These are phyloP conservation scores for Leccinum longicurvipes DNA, from an alignment of 768 basidiomycete genomes.

Conservation along the genomic window DNA sequence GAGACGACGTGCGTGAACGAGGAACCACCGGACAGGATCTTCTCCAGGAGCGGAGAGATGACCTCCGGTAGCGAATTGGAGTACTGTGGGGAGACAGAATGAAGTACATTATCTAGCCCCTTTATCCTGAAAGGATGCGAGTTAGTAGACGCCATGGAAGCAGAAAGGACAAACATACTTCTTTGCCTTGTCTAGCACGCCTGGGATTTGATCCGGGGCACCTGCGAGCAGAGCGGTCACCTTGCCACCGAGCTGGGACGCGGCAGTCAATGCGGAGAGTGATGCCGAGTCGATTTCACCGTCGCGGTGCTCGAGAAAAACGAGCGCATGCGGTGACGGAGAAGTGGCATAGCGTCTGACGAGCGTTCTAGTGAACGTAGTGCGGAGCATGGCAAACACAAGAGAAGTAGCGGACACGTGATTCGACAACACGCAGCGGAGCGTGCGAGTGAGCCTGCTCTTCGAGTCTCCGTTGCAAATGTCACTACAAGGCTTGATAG, in stretches of 20 bases:
- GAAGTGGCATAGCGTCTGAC: conserved; percentile 52
- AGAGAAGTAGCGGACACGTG: conserved; percentile 12
- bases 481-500: conserved; percentile 78
- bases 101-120: conserved; percentile 63
- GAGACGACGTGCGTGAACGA: conserved; percentile 90
- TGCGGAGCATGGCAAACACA: conserved; percentile 18
- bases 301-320: conserved; percentile 85
- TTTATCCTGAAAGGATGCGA: conserved; percentile 46
- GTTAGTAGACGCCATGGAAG: conserved; percentile 8
- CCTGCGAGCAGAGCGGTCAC: conserved; percentile 79
- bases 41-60: conserved; percentile 79
- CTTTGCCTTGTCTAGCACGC: conserved; percentile 71
- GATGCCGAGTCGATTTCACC: conserved; percentile 82
- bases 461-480: no score
- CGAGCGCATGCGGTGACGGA: conserved; percentile 67
- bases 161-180: conserved; percentile 48
- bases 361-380: conserved; percentile 32
- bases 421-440: not conserved
- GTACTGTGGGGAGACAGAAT: conserved; percentile 70
- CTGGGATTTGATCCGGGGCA: conserved; percentile 60
- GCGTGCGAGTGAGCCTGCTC: no score
- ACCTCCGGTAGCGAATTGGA: conserved; percentile 68
- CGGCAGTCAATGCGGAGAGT: conserved; percentile 90
- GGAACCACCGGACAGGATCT: conserved; percentile 57
- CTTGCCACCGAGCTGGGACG: conserved; percentile 77